phyloP scores from a whole-genome alignment of 257 asterid species.

The Echites panduratus region DNA sequence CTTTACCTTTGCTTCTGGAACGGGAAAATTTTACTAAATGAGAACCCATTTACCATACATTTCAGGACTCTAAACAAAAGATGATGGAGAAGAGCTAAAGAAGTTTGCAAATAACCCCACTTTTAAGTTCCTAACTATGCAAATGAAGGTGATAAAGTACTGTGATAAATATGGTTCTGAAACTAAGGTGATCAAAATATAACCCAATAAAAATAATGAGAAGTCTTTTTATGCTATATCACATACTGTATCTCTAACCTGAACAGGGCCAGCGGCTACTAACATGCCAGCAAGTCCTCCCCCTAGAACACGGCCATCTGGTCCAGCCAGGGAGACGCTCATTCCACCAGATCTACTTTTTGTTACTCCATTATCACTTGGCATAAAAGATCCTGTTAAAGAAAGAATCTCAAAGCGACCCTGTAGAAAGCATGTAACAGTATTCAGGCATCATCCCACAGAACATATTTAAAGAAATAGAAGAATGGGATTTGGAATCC shows the following conservation, averaged over 20 bases:
- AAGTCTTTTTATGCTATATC: not conserved
- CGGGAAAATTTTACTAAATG: not conserved
- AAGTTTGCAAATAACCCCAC: not conserved
- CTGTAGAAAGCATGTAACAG: conserved; percentile 32
- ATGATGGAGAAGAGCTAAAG: not conserved
- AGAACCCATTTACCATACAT: not conserved
- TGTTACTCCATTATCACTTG: conserved; percentile 64
- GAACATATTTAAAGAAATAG: not conserved
- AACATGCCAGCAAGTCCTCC: conserved; percentile 96
- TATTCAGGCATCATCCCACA: conserved; percentile 6
- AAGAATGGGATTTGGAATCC: not conserved
- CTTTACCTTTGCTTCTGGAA: not conserved
- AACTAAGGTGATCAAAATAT: not conserved
- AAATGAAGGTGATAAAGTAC: not conserved
- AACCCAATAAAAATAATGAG: not conserved
- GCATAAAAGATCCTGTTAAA: conserved; percentile 73
- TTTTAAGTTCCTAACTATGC: not conserved
- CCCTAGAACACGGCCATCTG: conserved; percentile 92
- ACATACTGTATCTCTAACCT: conserved; percentile 38
- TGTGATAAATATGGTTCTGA: not conserved
- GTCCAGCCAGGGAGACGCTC: conserved; percentile 82
- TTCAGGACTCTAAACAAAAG: not conserved
- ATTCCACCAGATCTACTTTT: conserved; percentile 90
- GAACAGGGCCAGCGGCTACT: conserved; percentile 76
- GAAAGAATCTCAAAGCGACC: conserved; percentile 84